Conservation (phyloP, 2,329 filamentous ascomycete species). For the Ceratocystis diversiconidia region DNA sequence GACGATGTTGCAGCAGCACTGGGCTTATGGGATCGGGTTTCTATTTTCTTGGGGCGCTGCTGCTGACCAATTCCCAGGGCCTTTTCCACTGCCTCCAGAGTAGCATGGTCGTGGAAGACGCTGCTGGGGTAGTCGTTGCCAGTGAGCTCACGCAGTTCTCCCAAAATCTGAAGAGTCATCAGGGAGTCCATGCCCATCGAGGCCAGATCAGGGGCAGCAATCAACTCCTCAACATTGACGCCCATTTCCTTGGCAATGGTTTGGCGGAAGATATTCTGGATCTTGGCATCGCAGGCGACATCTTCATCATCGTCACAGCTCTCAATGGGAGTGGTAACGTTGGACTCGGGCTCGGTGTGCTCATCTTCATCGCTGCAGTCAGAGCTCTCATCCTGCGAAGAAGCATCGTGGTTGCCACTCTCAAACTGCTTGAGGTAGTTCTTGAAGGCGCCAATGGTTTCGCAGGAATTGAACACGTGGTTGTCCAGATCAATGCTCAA, state of each 20-base stretch:
- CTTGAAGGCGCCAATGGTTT: conserved; percentile 42
- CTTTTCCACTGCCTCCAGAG: conserved; percentile 51
- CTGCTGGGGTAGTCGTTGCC: conserved; percentile 42
- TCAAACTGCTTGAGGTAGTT: conserved; percentile 28
- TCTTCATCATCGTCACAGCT: conserved; percentile 33
- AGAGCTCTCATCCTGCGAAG: conserved; percentile 24
- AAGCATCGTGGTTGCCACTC: conserved; percentile 20
- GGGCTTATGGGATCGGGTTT: conserved; percentile 23
- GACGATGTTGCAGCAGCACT: not conserved
- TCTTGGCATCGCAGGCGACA: conserved; percentile 21
- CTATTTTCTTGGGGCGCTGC: conserved; percentile 27
- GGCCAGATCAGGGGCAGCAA: conserved; percentile 39
- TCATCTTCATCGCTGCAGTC: conserved; percentile 32
- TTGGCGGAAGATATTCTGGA: conserved; percentile 42
- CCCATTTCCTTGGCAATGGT: conserved; percentile 60
- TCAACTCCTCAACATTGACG: conserved; percentile 50
- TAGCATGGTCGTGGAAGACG: conserved; percentile 46
- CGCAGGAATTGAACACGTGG: conserved; percentile 39
- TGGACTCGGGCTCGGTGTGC: conserved; percentile 35
- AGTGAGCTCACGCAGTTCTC: conserved; percentile 40
- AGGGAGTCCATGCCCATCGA: conserved; percentile 46
- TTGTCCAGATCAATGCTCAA: conserved; percentile 41
- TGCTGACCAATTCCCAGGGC: conserved; percentile 40
- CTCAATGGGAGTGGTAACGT: conserved; percentile 39
- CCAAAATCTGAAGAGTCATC: conserved; percentile 42